A percentile compares a stretch with the other conserved stretches of the same genome.
These are phyloP conservation scores for Ochetophila trinervis DNA, from an alignment of 306 rosid species.

Conservation along the genomic window DNA sequence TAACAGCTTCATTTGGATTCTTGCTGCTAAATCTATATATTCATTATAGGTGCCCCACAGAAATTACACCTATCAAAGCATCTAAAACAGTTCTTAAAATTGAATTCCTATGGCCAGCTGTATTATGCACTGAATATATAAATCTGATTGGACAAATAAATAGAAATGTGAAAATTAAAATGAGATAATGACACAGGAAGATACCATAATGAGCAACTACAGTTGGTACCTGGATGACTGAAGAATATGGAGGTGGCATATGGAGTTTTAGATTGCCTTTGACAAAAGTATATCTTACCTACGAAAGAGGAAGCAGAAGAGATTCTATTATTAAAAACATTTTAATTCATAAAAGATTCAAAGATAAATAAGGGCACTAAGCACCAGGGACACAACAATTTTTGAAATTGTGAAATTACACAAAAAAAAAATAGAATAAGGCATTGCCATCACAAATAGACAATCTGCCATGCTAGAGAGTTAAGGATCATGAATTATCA, in stretches of 20 bases:
- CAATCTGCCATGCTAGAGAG: not conserved
- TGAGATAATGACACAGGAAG: not conserved
- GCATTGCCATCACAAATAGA: not conserved
- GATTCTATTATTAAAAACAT: not conserved
- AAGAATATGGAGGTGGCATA: constrained; percentile 75
- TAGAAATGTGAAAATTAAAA: not conserved
- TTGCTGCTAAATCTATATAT: no score
- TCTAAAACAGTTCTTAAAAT: not conserved
- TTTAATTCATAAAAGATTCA: not conserved
- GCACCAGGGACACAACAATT: not conserved
- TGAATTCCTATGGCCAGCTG: not conserved
- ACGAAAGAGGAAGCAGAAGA: constrained; percentile 19
- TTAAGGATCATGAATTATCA: not conserved
- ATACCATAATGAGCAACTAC: not conserved
- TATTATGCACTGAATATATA: not conserved
- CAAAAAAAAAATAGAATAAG: no score
- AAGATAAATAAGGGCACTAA: not conserved
- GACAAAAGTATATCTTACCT: constrained; percentile 78
- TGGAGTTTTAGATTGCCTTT: constrained; percentile 70
- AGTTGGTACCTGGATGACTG: constrained; percentile 76
- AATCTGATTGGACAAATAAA: not conserved
- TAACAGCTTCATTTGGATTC: no score
- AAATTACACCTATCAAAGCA: not conserved
- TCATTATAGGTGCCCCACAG: no score
- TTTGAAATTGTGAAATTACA: not conserved